Conservation (phyloP, 2,329 filamentous ascomycete species). For the Fusarium cyanostomum region DNA sequence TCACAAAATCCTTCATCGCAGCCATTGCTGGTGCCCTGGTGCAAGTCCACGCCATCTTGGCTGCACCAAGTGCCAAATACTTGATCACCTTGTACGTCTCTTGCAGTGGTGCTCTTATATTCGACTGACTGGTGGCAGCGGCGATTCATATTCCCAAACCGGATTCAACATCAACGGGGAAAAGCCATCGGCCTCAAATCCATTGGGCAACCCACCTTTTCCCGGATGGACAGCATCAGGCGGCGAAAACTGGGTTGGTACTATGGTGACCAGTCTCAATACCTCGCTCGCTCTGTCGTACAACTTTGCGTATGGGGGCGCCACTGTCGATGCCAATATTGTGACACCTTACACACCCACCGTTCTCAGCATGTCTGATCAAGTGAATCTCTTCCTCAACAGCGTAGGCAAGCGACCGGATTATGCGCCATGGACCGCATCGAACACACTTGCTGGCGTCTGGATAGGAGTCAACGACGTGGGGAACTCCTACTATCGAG, state of each 20-base stretch:
- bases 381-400: constrained; percentile 43
- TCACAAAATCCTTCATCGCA: neutral
- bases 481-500: constrained; percentile 56
- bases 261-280: constrained; percentile 58
- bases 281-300: constrained; percentile 56
- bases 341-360: constrained; percentile 64
- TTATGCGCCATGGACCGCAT: constrained; percentile 53
- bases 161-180: constrained; percentile 63
- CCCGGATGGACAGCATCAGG: constrained; percentile 60
- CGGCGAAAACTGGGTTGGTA: constrained; percentile 63
- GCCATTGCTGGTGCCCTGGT: constrained; percentile 1
- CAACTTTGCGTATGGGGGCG: constrained; percentile 64
- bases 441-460: constrained; percentile 55
- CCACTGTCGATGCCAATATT: constrained; percentile 61
- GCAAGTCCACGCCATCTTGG: neutral
- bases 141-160: constrained; percentile 48
- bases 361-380: constrained; percentile 38
- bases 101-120: accelerated
- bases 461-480: constrained; percentile 68
- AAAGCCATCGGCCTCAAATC: constrained; percentile 63
- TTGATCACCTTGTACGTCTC: constrained; percentile 34
- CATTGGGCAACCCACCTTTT: constrained; percentile 69
- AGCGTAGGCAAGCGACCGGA: constrained; percentile 45
- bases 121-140: constrained; percentile 25
- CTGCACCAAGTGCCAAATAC: constrained; percentile 20